These are phyloP conservation scores for Gentiana macrophylla DNA, from an alignment of 257 asterid genomes.

Conservation along the genomic window DNA sequence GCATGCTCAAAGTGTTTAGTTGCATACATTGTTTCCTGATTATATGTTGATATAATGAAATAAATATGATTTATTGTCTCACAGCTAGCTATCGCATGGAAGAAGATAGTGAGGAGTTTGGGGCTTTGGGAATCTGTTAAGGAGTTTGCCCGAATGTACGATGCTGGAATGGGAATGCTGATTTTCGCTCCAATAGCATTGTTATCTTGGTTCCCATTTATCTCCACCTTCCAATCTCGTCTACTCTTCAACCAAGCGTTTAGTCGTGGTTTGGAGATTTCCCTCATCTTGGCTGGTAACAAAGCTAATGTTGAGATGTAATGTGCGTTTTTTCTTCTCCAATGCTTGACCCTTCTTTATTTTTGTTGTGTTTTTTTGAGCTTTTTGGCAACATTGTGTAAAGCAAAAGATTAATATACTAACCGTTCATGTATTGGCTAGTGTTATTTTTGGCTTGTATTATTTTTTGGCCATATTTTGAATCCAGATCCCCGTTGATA, in stretches of 20 bases:
- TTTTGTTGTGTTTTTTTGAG: no score
- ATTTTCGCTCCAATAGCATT: slow-evolving; percentile 85
- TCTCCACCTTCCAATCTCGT: slow-evolving; percentile 97
- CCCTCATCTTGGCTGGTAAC: slow-evolving; percentile 97
- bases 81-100: slow-evolving; percentile 91
- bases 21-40: not conserved
- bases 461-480: no score
- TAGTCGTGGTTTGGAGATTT: slow-evolving; percentile 98
- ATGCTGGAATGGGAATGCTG: slow-evolving; percentile 96
- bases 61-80: no score
- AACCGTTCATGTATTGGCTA: no score
- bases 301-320: slow-evolving; percentile 67
- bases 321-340: not conserved
- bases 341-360: no score
- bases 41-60: not conserved
- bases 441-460: no score
- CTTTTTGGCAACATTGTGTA: no score
- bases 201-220: slow-evolving; percentile 93
- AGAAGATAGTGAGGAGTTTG: slow-evolving; percentile 51
- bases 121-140: slow-evolving; percentile 97
- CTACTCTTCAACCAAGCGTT: slow-evolving; percentile 97
- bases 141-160: slow-evolving; percentile 94
- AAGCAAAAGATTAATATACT: no score
- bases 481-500: no score
- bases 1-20: not conserved